Base-by-base conservation (phyloP, 345 rosid genomes). In the Lepidium sativum region DNA sequence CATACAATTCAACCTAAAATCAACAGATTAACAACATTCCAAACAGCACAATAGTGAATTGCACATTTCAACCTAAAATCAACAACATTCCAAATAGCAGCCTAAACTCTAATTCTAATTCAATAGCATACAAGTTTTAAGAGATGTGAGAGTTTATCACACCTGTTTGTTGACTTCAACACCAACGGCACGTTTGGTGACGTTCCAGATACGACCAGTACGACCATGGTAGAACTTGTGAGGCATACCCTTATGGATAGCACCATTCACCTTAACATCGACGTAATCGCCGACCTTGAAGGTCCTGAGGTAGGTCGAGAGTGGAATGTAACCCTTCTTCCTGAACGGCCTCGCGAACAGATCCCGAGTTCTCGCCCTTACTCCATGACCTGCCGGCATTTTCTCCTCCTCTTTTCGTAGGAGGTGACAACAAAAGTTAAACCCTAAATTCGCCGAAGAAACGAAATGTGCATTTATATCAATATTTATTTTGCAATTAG, bases 141-240 rank as follows among this genome's bases (percentile, higher is more conserved):
- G n/a, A n/a, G n/a, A n/a, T n/a, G n/a, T 8, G 37, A 52, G 1
- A 52, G 0, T 14, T 14, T 0, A 7, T 8, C 20, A 29, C 13
- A 84, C 96, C 86, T 86, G 94, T 51, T 89, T 89, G 83, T 89
- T 89, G 51, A 86, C 71, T 77, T 86, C 96, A 2, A 89, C 94
- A 25, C 96, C 96, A 6, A 86, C 72, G 57, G 96, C 91, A 9
- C 91, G 94, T 49, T 89, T 89, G 79, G 92, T 89, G 18, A 89
- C 91, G 54, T 89, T 89, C 94, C 96, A 89, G 78, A 89, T 75
- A 31, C 83, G 82, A 8, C 96, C 96, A 31, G 96, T 89, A 67
- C 96, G 96, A 6, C 96, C 96, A 35, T 85, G 91, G 69, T 85
- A 89, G 79, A 86, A 89, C 79, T 89, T 89, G 75, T 86, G 96